phyloP scores from a whole-genome alignment of 257 asterid species.

The Vinca minor region DNA sequence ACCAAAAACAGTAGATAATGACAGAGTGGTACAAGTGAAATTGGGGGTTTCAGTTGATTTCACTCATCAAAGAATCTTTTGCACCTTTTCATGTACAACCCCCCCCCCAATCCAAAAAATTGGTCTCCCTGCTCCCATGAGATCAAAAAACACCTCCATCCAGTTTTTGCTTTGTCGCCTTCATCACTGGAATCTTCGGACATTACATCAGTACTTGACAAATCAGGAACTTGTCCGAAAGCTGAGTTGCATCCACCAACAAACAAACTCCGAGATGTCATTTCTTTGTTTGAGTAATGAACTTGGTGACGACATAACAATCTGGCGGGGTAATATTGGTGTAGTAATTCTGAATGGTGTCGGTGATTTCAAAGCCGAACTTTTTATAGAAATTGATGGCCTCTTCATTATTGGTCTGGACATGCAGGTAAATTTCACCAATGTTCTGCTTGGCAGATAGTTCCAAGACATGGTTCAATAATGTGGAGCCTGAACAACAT shows the following conservation, averaged over 20 bases:
- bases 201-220: background rate
- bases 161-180: background rate
- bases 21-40: background rate
- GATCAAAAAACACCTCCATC: background rate
- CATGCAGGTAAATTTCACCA: constrained; percentile 83
- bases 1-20: background rate
- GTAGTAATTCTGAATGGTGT: constrained; percentile 73
- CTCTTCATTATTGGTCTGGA: constrained; percentile 87
- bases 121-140: constrained; percentile 1
- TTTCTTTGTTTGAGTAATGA: constrained; percentile 45
- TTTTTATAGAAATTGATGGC: constrained; percentile 90
- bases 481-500: constrained; percentile 50
- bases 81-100: background rate
- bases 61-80: background rate
- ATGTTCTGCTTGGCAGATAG: constrained; percentile 69
- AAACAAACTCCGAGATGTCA: constrained; percentile 18
- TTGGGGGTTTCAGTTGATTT: background rate
- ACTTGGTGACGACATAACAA: constrained; percentile 74
- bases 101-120: background rate
- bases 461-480: constrained; percentile 75
- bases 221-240: constrained; percentile 10
- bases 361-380: constrained; percentile 81
- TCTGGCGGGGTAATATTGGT: constrained; percentile 84
- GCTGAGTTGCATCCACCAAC: background rate
- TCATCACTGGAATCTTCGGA: constrained; percentile 11